A percentile compares a stretch with the other conserved stretches of the same genome.
Evolutionary conservation across 1,139 yeast species (phyloP).

Genomic region (Magnusiomyces clavatus): DNA sequence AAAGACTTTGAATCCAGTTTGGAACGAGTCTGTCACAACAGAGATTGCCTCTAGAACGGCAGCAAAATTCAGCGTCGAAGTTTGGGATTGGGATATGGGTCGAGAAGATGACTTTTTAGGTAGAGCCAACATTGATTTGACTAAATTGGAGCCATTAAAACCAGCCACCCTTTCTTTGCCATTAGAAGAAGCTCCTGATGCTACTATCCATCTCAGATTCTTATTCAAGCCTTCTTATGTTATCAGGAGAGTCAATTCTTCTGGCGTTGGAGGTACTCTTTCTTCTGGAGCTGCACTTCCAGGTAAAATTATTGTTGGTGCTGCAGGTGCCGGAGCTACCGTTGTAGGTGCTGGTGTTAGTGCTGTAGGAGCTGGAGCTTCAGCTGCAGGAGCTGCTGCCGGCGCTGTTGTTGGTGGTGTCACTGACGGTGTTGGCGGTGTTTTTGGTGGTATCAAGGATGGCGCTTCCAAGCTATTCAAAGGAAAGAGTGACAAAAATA

Average conservation of each 20-base stretch:
- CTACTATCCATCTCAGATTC: slow-evolving; percentile 51
- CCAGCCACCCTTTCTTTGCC: slow-evolving; percentile 47
- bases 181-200: slow-evolving; percentile 42
- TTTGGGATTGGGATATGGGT: slow-evolving; percentile 91
- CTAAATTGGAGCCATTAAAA: slow-evolving; percentile 52
- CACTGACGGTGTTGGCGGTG: slow-evolving; percentile 32
- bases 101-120: slow-evolving; percentile 80
- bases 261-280: slow-evolving; percentile 23
- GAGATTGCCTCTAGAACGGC: slow-evolving; percentile 53
- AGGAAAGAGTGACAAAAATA: slow-evolving; percentile 20
- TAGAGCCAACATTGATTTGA: slow-evolving; percentile 49
- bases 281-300: slow-evolving; percentile 20
- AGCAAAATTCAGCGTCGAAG: slow-evolving; percentile 49
- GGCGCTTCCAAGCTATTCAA: slow-evolving; percentile 11
- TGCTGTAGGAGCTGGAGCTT: slow-evolving; percentile 35
- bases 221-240: slow-evolving; percentile 67
- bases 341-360: slow-evolving; percentile 37
- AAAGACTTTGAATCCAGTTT: slow-evolving; percentile 79
- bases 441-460: slow-evolving; percentile 20
- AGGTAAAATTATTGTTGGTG: slow-evolving; percentile 27
- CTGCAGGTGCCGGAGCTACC: slow-evolving; percentile 32
- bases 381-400: slow-evolving; percentile 12
- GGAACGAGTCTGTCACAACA: slow-evolving; percentile 61
- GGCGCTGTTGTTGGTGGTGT: slow-evolving; percentile 35
- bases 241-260: slow-evolving; percentile 33